Conservation (phyloP, 345 rosid species). For the Geranium brycei region DNA sequence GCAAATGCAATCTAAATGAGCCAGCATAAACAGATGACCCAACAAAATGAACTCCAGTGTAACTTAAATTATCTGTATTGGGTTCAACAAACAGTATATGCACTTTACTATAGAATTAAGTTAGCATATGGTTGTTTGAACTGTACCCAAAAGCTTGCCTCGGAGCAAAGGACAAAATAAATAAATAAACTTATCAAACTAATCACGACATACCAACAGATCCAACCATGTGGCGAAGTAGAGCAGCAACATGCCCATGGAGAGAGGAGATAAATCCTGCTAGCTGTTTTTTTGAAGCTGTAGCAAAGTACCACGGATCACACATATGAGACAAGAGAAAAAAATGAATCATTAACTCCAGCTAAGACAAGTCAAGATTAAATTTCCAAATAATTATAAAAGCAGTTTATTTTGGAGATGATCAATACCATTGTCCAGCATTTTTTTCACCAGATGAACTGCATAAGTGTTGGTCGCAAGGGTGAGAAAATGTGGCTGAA, state of each 20-base stretch:
- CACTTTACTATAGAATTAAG: too few relatives aligned
- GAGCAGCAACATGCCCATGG: constrained; percentile 63
- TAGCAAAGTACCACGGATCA: constrained; percentile 7
- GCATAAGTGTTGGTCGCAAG: constrained; percentile 57
- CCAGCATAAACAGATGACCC: too few relatives aligned
- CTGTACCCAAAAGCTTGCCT: too few relatives aligned
- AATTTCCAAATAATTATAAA: not conserved
- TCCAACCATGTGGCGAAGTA: constrained; percentile 86
- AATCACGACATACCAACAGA: constrained; percentile 55
- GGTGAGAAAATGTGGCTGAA: constrained; percentile 61
- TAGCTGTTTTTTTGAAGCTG: constrained; percentile 77
- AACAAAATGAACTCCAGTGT: too few relatives aligned
- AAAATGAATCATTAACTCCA: not conserved
- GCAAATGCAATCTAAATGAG: too few relatives aligned
- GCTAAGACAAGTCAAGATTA: not conserved
- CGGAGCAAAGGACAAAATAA: not conserved
- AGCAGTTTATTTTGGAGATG: not conserved
- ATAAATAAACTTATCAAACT: not conserved
- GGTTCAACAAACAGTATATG: too few relatives aligned
- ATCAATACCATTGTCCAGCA: constrained; percentile 68
- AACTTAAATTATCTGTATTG: too few relatives aligned
- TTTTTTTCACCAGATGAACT: constrained; percentile 63
- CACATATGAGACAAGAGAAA: not conserved
- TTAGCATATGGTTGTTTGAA: too few relatives aligned
- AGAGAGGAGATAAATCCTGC: constrained; percentile 56